phyloP scores from a whole-genome alignment of 2,329 filamentous ascomycete species.

The Pyricularia pennisetigena region DNA sequence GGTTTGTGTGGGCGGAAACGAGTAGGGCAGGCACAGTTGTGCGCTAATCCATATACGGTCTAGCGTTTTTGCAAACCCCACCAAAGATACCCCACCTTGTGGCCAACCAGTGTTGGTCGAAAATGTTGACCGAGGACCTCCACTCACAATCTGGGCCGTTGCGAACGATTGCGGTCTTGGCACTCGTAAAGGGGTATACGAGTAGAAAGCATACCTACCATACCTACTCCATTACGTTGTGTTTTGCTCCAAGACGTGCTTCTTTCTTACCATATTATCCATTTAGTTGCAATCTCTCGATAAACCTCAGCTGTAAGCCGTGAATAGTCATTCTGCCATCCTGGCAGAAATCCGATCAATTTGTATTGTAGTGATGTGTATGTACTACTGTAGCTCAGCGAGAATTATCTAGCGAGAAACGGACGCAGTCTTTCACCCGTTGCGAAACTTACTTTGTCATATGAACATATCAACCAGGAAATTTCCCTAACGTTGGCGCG shows the following conservation, averaged over 20 bases:
- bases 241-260: neutral
- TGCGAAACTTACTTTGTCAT: neutral
- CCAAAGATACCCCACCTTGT: neutral
- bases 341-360: neutral
- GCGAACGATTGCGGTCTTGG: neutral
- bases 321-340: neutral
- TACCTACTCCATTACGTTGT: too few relatives aligned
- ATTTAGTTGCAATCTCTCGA: neutral
- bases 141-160: neutral
- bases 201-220: too few relatives aligned
- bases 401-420: too few relatives aligned
- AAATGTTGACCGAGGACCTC: neutral
- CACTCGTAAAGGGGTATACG: too few relatives aligned
- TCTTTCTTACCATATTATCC: neutral
- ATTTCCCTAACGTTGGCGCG: neutral
- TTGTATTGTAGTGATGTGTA: neutral
- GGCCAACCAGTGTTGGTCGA: neutral
- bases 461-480: neutral
- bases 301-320: neutral
- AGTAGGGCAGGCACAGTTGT: conserved; percentile 4
- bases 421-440: neutral
- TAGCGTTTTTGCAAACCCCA: neutral
- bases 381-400: too few relatives aligned
- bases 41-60: neutral
- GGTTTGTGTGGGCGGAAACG: neutral